These are phyloP conservation scores for Dactylellina haptotyla DNA, from an alignment of 2,329 filamentous ascomycete genomes.

Conservation along the genomic window DNA sequence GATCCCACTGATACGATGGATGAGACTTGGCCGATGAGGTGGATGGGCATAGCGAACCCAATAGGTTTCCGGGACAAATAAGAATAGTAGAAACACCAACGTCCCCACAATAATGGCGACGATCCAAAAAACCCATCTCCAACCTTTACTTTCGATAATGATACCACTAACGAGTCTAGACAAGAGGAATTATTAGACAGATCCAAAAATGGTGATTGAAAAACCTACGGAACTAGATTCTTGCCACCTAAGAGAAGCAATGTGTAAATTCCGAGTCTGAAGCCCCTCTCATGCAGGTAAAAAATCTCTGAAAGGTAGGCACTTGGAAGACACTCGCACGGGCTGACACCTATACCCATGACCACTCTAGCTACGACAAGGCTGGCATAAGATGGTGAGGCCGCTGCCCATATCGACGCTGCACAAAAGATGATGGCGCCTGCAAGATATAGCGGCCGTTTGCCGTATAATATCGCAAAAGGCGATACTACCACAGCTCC, in stretches of 20 bases:
- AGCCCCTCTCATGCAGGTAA: constrained; percentile 92
- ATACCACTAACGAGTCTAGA: constrained; percentile 77
- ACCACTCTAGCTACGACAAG: constrained; percentile 84
- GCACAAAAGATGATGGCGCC: constrained; percentile 80
- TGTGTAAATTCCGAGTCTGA: constrained; percentile 92
- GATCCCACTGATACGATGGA: constrained; percentile 35
- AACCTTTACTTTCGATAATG: constrained; percentile 79
- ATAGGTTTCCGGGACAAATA: constrained; percentile 94
- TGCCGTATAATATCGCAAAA: constrained; percentile 89
- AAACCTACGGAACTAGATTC: constrained; percentile 77
- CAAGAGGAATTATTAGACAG: neutral
- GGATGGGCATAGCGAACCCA: constrained; percentile 83
- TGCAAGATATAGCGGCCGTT: constrained; percentile 86
- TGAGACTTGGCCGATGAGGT: constrained; percentile 59
- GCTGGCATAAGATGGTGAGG: constrained; percentile 82
- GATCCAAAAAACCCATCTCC: constrained; percentile 94
- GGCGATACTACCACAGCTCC: constrained; percentile 86
- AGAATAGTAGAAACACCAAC: constrained; percentile 76
- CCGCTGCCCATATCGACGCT: constrained; percentile 83
- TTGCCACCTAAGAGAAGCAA: constrained; percentile 88
- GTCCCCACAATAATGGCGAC: constrained; percentile 81
- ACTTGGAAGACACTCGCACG: constrained; percentile 90
- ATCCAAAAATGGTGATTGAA: neutral
- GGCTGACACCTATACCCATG: constrained; percentile 83
- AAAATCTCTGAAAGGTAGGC: constrained; percentile 97